These are phyloP conservation scores for Geotrichum aggregatum DNA, from an alignment of 1,139 yeast species.

Conservation along the genomic window DNA sequence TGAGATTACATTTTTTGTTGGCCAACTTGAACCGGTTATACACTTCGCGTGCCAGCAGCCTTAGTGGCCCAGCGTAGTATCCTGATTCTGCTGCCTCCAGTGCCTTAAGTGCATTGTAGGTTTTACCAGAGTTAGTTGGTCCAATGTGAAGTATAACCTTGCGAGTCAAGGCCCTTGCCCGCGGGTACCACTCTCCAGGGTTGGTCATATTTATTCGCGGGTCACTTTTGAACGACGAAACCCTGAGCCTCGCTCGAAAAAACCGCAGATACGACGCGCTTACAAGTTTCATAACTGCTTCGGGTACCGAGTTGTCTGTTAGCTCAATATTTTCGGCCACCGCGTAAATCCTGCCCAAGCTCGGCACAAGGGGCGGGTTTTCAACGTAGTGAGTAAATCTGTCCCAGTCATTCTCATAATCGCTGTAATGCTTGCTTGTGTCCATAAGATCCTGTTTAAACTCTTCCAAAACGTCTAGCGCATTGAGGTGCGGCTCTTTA, in stretches of 20 bases:
- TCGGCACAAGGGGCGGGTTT: slow-evolving; percentile 22
- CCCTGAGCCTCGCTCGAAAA: slow-evolving; percentile 15
- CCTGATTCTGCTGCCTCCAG: slow-evolving; percentile 72
- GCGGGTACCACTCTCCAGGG: slow-evolving; percentile 87
- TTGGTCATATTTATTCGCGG: slow-evolving; percentile 24
- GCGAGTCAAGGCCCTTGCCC: slow-evolving; percentile 74
- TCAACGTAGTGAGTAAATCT: slow-evolving; percentile 14
- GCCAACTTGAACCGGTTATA: slow-evolving; percentile 70
- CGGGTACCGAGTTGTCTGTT: background rate
- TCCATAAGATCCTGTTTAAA: slow-evolving; percentile 11
- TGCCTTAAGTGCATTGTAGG: slow-evolving; percentile 72
- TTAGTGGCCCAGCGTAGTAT: slow-evolving; percentile 89
- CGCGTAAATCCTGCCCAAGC: slow-evolving; percentile 15
- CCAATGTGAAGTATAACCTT: slow-evolving; percentile 88
- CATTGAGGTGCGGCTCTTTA: background rate
- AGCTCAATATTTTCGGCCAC: slow-evolving; percentile 17
- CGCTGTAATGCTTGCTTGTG: slow-evolving; percentile 11
- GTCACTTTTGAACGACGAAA: slow-evolving; percentile 12
- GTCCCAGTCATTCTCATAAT: slow-evolving; percentile 17
- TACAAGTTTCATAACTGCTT: slow-evolving; percentile 3
- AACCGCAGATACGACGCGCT: slow-evolving; percentile 17
- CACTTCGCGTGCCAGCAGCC: slow-evolving; percentile 86
- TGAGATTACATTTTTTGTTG: slow-evolving; percentile 68
- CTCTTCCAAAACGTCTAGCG: slow-evolving; percentile 11
- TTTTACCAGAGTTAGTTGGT: slow-evolving; percentile 97